Percentiles rank a stretch among this genome's conserved stretches.
phyloP scores from a whole-genome alignment of 768 basidiomycete species.

The Arthromyces matolae region DNA sequence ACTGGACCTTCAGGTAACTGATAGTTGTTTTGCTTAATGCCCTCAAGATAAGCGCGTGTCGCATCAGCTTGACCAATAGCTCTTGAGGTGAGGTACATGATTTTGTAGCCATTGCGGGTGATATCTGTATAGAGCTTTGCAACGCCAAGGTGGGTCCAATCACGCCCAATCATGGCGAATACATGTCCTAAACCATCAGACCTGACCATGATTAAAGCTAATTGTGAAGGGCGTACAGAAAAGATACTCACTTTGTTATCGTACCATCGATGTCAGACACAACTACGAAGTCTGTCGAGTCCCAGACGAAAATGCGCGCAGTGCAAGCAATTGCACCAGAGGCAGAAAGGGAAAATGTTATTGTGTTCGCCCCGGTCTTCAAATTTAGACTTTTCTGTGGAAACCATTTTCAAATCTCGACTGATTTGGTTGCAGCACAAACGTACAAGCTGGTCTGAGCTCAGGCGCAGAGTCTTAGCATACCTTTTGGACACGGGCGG shows the following conservation, averaged over 20 bases:
- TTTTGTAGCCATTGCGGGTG: conserved; percentile 91
- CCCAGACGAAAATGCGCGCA: conserved; percentile 94
- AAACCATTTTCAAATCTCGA: too few species aligned
- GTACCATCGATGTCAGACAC: conserved; percentile 99
- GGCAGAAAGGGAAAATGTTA: conserved; percentile 89
- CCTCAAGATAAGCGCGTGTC: conserved; percentile 89
- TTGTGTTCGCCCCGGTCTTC: conserved; percentile 82
- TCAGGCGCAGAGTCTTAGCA: conserved; percentile 89
- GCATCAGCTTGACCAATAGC: conserved; percentile 98
- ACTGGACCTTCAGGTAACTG: conserved; percentile 97
- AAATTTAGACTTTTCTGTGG: conserved; percentile 78
- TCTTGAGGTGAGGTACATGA: conserved; percentile 95
- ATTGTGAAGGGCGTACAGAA: background rate
- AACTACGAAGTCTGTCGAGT: conserved; percentile 84
- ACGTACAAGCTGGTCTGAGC: conserved; percentile 89
- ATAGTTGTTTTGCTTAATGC: conserved; percentile 93
- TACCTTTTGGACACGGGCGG: conserved; percentile 46
- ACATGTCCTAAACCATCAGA: conserved; percentile 96
- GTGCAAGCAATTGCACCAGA: conserved; percentile 81
- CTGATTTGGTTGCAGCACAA: too few species aligned
- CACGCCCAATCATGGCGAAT: conserved; percentile 95
- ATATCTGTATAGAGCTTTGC: conserved; percentile 98
- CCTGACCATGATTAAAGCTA: conserved; percentile 34
- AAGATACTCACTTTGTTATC: conserved; percentile 77
- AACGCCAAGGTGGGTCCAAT: conserved; percentile 97